These are phyloP conservation scores for Antarctomyces pellizariae DNA, from an alignment of 495 filamentous ascomycete species.

Conservation along the genomic window DNA sequence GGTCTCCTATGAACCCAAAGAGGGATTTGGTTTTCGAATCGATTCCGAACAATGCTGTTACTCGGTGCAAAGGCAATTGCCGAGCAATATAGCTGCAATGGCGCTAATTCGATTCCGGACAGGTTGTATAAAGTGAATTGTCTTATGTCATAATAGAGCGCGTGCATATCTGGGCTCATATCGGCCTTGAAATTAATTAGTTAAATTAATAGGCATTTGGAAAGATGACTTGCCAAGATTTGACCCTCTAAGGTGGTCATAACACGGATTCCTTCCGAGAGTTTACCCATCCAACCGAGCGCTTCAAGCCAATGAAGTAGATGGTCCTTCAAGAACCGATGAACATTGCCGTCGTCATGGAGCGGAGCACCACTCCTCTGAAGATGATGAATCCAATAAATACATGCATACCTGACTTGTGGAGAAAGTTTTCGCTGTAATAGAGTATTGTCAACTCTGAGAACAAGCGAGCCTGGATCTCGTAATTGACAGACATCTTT, in stretches of 20 bases:
- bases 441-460: conserved; percentile 6
- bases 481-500: conserved; percentile 18
- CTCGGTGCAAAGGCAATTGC: conserved; percentile 15
- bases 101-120: conserved; percentile 6
- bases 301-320: conserved; percentile 6
- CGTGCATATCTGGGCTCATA: conserved; percentile 1
- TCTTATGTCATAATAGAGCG: conserved; percentile 10
- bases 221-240: conserved; percentile 1
- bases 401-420: conserved; percentile 10
- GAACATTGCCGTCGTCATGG: conserved; percentile 1
- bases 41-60: conserved; percentile 11
- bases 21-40: conserved; percentile 3
- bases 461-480: conserved; percentile 10
- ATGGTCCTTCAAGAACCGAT: conserved; percentile 3
- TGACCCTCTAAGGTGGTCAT: conserved; percentile 4
- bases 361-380: conserved; percentile 1
- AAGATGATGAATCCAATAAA: conserved; percentile 3
- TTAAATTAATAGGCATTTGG: conserved; percentile 1
- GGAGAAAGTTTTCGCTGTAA: conserved; percentile 10
- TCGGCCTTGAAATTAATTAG: conserved; percentile 1
- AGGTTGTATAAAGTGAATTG: conserved; percentile 1
- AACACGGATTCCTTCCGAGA: conserved; percentile 4
- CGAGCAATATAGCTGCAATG: conserved; percentile 13
- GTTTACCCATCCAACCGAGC: conserved; percentile 3
- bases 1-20: conserved; percentile 1